Conservation (phyloP, 768 basidiomycete genomes). For the Leccinum longicurvipes region DNA sequence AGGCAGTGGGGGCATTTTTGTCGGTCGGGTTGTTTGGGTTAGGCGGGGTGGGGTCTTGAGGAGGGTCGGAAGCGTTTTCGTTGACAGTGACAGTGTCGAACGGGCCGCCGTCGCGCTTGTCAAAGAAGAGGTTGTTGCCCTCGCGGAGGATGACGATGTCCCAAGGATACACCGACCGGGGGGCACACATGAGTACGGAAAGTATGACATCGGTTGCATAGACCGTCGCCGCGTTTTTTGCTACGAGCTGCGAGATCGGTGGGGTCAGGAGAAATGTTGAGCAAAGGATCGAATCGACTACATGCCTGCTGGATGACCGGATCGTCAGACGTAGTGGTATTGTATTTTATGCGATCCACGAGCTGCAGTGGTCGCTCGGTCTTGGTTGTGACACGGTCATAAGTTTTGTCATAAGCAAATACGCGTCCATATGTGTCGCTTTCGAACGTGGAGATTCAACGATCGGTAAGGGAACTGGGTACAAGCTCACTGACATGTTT, state of each 20-base stretch:
- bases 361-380: slow-evolving; percentile 87
- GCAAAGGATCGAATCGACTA: not conserved
- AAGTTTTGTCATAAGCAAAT: slow-evolving; percentile 90
- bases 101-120: slow-evolving; percentile 96
- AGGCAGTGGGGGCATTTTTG: slow-evolving; percentile 39
- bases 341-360: slow-evolving; percentile 94
- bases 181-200: slow-evolving; percentile 92
- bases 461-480: not conserved
- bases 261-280: not conserved
- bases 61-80: slow-evolving; percentile 96
- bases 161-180: slow-evolving; percentile 96
- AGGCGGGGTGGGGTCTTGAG: slow-evolving; percentile 74
- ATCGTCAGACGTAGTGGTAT: slow-evolving; percentile 96
- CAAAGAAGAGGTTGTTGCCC: slow-evolving; percentile 90
- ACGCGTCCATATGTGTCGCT: slow-evolving; percentile 88
- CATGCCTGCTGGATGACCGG: slow-evolving; percentile 89
- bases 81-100: slow-evolving; percentile 98
- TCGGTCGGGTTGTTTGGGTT: slow-evolving; percentile 78
- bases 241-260: slow-evolving; percentile 56
- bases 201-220: slow-evolving; percentile 96
- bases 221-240: slow-evolving; percentile 77
- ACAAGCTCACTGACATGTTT: slow-evolving; percentile 62
- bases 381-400: slow-evolving; percentile 94
- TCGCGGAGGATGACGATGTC: slow-evolving; percentile 95
- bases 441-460: slow-evolving; percentile 8